Evolutionary conservation across 2,329 filamentous ascomycete species (phyloP).

Genomic region (Westerdykella sp.): DNA sequence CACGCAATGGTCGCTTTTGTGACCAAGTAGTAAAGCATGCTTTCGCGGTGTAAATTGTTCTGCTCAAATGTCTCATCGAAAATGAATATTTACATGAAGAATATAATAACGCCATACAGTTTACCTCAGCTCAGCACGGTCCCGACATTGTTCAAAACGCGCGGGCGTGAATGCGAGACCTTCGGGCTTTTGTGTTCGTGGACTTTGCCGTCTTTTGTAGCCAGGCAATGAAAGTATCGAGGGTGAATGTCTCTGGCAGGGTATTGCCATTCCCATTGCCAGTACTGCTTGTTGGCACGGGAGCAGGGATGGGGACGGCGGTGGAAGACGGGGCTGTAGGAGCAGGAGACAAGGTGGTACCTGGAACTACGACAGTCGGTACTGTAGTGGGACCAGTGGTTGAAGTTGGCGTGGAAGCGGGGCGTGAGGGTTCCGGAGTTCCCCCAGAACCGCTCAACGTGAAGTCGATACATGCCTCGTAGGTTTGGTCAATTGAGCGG

Average conservation of each 20-base stretch:
- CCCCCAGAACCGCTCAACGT: slow-evolving; percentile 33
- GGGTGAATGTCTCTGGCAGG: slow-evolving; percentile 28
- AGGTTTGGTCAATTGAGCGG: slow-evolving; percentile 52
- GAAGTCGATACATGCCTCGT: slow-evolving; percentile 59
- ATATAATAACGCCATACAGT: too few relatives aligned
- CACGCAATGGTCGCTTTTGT: too few relatives aligned
- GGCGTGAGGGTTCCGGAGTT: slow-evolving; percentile 12
- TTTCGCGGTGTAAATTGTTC: too few relatives aligned
- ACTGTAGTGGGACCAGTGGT: background rate
- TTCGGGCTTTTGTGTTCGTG: slow-evolving; percentile 18
- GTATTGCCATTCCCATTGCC: slow-evolving; percentile 1
- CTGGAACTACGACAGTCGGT: too few relatives aligned
- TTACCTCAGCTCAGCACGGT: too few relatives aligned
- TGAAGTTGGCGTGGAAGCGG: slow-evolving; percentile 8
- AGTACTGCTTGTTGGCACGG: slow-evolving; percentile 4
- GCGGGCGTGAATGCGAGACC: slow-evolving; percentile 23
- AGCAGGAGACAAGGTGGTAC: slow-evolving; percentile 2
- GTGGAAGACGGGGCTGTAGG: slow-evolving; percentile 5
- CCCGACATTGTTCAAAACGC: slow-evolving; percentile 12
- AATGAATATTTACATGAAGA: too few relatives aligned
- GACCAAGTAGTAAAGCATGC: too few relatives aligned
- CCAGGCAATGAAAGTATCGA: slow-evolving; percentile 31
- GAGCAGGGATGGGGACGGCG: slow-evolving; percentile 1
- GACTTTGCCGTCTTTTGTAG: slow-evolving; percentile 21
- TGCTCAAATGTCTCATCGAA: too few relatives aligned